Evolutionary conservation across 2,329 filamentous ascomycete species (phyloP), one percentile per base, ranked within the genome.

Genomic region (Epichloe hybrida): DNA sequence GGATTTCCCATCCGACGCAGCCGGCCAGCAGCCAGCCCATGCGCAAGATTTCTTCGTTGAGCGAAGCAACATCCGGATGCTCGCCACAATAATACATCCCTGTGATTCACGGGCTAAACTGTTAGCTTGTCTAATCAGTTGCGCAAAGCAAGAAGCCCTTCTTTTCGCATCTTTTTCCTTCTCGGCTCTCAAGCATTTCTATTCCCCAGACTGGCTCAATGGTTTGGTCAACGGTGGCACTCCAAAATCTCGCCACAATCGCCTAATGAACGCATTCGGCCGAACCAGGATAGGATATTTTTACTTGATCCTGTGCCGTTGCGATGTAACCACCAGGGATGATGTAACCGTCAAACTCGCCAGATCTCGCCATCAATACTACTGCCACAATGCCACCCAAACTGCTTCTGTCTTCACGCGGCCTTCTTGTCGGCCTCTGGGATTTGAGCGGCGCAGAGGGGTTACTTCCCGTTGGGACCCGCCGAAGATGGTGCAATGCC

Each of bases 241-340:
- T 20, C n/a, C 12, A 13, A 17, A 45, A 13, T 6, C 31, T 45
- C 31, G 43, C 31, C 31, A 36, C 31, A 34, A 9, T 43, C 27
- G 39, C 12, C 42, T n/a, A 41, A 43, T 17, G 1, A 17, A 17
- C 42, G 44, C 46, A 48, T 49, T 50, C 49, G 45, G 44, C 55
- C 55, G 53, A 56, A 48, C 58, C 52, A 53, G 54, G 49, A 17
- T 17, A 53, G 54, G 49, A 17, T 17, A 17, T 49, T 55, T 56
- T 50, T 9, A 45, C 52, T 46, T 48, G 20, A 20, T 46, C 45
- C 45, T 48, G 15, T 27, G 50, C 43, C 36, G 37, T 53, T 43
- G 45, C 59, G 52, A 61, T 61, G 59, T 61, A 61, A 61, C 59
- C 56, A 57, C 55, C 53, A 54, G 53, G 55, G 53, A 36, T 44